Percentiles rank a stretch among this genome's conserved stretches.
Evolutionary conservation across 352 stramenopile genomes (phyloP).

Genomic region (Phytophthora aleatoria): DNA sequence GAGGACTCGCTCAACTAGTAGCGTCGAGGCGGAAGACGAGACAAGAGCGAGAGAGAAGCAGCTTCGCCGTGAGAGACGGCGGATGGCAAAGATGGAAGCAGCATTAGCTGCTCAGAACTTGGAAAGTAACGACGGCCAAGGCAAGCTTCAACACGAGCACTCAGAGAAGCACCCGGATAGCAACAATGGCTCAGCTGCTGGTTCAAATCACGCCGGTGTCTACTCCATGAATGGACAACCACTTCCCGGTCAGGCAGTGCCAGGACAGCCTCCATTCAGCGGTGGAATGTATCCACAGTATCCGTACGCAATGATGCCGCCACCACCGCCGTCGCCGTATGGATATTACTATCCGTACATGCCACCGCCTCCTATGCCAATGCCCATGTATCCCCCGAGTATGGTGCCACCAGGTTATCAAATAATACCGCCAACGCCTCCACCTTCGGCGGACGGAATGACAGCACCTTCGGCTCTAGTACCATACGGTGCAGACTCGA

Average conservation of each 20-base stretch:
- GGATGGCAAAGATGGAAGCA: slow-evolving; percentile 43
- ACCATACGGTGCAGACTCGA: slow-evolving; percentile 37
- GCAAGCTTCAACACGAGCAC: slow-evolving; percentile 3
- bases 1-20: slow-evolving; percentile 18
- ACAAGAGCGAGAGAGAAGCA: slow-evolving; percentile 33
- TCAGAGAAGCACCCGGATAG: not conserved
- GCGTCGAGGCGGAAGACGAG: slow-evolving; percentile 25
- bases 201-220: slow-evolving; percentile 2
- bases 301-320: slow-evolving; percentile 44
- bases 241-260: slow-evolving; percentile 7
- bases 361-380: slow-evolving; percentile 30
- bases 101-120: slow-evolving; percentile 40
- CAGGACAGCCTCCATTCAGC: slow-evolving; percentile 20
- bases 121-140: slow-evolving; percentile 9
- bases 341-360: slow-evolving; percentile 52
- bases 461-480: slow-evolving; percentile 38
- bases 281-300: slow-evolving; percentile 41
- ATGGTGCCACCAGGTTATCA: slow-evolving; percentile 35
- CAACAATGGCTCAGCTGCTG: slow-evolving; percentile 11
- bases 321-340: slow-evolving; percentile 33
- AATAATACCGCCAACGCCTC: slow-evolving; percentile 23
- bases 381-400: slow-evolving; percentile 36
- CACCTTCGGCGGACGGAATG: slow-evolving; percentile 24
- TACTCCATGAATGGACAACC: slow-evolving; percentile 23
- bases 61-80: slow-evolving; percentile 38